Evolutionary conservation across 352 stramenopile species (phyloP), one percentile per base, ranked within the genome.

Genomic region (Globisporangium polare): DNA sequence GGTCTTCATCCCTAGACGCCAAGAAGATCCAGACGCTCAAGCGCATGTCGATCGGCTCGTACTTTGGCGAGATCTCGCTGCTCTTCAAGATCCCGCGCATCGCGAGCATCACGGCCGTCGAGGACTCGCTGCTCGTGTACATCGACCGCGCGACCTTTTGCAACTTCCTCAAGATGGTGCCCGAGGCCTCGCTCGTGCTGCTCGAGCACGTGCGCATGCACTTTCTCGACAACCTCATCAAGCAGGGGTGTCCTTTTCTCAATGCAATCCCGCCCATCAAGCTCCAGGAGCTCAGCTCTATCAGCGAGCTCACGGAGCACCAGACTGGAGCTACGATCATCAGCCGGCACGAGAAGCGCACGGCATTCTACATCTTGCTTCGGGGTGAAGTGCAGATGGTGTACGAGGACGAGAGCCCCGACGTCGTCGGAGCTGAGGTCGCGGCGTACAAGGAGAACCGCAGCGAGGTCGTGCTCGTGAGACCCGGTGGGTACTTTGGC

Each of bases 61-160:
- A 89, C 63, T 91, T 91, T 66, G 79, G 81, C 27, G 81, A 91
- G 45, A 91, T 88, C 62, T 88, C 79, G 51, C 67, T 91, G 5
- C 63, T 91, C 22, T 86, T 87, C 63, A 82, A 81, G 53, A 80
- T 89, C 53, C 77, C 77, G n/a, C 79, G 79, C 15, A 77, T 88
- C 39, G 83, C 75, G 17, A 88, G 70, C 49, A 80, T 91, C 53
- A 81, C 75, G 8, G 79, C 79, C n/a, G 37, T 85, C 29, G 73
- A 81, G 27, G 75, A 88, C 60, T 79, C 77, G 42, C 59, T 91
- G 17, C 69, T 91, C 17, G 75, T 91, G 31, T 89, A 83, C 62
- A 84, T 91, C 42, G 79, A 91, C 41, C 75, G 78, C 17, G 66
- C 77, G 2, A 72, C 75, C 9, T 91, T 91, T 55, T 85, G 75